phyloP scores from a whole-genome alignment of 2,329 filamentous ascomycete genomes.

The Diaporthe vexans region DNA sequence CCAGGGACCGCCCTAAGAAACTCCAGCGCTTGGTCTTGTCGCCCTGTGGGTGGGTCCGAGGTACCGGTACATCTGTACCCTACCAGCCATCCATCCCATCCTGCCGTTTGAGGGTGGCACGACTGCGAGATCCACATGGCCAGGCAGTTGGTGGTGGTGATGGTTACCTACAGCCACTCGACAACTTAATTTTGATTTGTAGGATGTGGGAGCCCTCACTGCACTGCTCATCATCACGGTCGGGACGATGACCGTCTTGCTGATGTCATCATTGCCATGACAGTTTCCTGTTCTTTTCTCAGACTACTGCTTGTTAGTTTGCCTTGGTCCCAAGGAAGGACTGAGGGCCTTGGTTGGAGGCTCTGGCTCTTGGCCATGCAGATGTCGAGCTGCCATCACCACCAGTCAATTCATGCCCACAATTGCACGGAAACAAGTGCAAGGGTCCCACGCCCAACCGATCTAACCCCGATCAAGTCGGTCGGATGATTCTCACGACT shows the following conservation, averaged over 20 bases:
- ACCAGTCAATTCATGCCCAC: slow-evolving; percentile 22
- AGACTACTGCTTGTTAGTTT: background rate
- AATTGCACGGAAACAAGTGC: slow-evolving; percentile 19
- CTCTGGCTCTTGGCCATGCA: slow-evolving; percentile 17
- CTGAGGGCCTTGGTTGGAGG: background rate
- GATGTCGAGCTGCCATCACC: slow-evolving; percentile 32
- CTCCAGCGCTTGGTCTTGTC: slow-evolving; percentile 7
- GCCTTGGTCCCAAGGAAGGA: background rate
- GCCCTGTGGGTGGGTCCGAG: slow-evolving; percentile 15
- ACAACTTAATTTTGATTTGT: background rate
- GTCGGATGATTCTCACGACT: slow-evolving; percentile 28
- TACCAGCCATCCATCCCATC: slow-evolving; percentile 16
- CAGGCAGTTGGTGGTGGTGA: slow-evolving; percentile 12
- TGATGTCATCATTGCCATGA: background rate
- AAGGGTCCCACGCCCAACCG: slow-evolving; percentile 30
- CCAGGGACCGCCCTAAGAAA: background rate
- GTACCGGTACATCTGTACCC: slow-evolving; percentile 23
- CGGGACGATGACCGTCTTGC: background rate
- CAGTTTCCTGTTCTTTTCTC: background rate
- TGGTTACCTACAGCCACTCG: background rate
- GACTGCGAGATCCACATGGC: slow-evolving; percentile 14
- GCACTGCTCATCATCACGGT: background rate
- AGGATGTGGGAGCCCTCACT: background rate
- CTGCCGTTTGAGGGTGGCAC: slow-evolving; percentile 23
- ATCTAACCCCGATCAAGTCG: slow-evolving; percentile 25